Evolutionary conservation across 2,329 filamentous ascomycete species (phyloP).

Genomic region (Talaromyces sp.): DNA sequence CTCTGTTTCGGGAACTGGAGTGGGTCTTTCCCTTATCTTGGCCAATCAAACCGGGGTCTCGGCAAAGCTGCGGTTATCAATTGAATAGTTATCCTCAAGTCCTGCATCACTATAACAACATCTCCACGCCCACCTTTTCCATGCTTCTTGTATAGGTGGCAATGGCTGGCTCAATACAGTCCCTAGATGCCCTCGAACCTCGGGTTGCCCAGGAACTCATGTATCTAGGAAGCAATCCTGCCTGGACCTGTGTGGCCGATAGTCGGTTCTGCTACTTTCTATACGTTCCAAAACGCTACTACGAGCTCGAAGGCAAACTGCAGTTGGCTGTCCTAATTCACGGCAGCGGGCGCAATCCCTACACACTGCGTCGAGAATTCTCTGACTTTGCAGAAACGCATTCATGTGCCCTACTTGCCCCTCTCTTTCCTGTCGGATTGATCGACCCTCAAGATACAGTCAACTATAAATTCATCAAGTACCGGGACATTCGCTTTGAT

Average conservation of each 20-base stretch:
- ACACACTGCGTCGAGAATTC: slow-evolving; percentile 1
- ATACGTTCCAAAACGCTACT: slow-evolving; percentile 6
- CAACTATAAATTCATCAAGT: slow-evolving; percentile 5
- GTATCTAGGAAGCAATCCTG: neutral
- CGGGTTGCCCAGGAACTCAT: neutral
- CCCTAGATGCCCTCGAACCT: neutral
- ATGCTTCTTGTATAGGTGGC: neutral
- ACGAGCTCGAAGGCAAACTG: neutral
- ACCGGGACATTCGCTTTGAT: slow-evolving; percentile 1
- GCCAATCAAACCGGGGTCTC: neutral
- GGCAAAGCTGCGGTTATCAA: neutral
- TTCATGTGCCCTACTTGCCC: neutral
- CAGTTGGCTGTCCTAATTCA: neutral
- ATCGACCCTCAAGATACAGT: slow-evolving; percentile 3
- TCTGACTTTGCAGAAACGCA: neutral
- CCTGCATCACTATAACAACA: no score
- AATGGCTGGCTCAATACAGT: neutral
- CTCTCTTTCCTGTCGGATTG: neutral
- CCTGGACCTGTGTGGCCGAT: slow-evolving; percentile 5
- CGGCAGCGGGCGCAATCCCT: slow-evolving; percentile 3
- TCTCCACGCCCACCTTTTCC: neutral
- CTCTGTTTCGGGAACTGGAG: neutral
- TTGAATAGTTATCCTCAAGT: neutral
- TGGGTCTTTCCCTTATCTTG: neutral
- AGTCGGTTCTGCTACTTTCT: slow-evolving; percentile 4